Base-by-base conservation (phyloP, 805 yeast genomes). In the Saturnispora ahearnii region DNA sequence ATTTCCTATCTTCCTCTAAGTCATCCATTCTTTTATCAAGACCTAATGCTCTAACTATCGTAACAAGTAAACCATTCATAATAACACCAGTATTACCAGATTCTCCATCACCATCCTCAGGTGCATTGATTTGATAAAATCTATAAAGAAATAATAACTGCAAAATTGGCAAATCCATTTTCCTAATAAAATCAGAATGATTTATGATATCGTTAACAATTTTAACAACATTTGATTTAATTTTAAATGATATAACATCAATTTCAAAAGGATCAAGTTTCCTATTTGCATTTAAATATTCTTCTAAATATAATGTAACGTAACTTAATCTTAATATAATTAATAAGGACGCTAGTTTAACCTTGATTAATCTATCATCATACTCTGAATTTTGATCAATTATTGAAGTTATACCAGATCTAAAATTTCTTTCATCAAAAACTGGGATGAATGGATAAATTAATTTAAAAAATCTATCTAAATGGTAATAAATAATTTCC, bases 101-200 rank as follows among this genome's bases (percentile, higher is more conserved):
- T 3, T 64, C 59, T 7, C 77, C 77, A 54, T 77, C 80, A 22
- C 78, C 76, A 56, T 74, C 77, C 56, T 75, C 79, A 4, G 76
- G 78, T 0, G 77, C 66, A 52, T 64, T 55, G 31, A 57, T 61
- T 54, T 63, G 73, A 61, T 77, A 77, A 36, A 65, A 54, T 51
- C 75, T 62, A 33, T 68, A 57, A 40, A 68, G 60, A 41, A 73
- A 52, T 4, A 74, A 61, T 29, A 73, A 63, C 58, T 76, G 81
- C 31, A 76, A 53, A 7, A 73, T 61, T 11, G 70, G 69, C 32
- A 78, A 49, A 33, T 70, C 70, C 5, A 73, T 57, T 48, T 66
- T 65, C 40, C 74, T 61, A 28, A 72, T 57, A 30, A 66, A 58
- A 42, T 73, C 70, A 48, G 69, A 66, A 45, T 67, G 71, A 34